Conservation (phyloP, 2,329 filamentous ascomycete species). For the Microdochium bolleyi region DNA sequence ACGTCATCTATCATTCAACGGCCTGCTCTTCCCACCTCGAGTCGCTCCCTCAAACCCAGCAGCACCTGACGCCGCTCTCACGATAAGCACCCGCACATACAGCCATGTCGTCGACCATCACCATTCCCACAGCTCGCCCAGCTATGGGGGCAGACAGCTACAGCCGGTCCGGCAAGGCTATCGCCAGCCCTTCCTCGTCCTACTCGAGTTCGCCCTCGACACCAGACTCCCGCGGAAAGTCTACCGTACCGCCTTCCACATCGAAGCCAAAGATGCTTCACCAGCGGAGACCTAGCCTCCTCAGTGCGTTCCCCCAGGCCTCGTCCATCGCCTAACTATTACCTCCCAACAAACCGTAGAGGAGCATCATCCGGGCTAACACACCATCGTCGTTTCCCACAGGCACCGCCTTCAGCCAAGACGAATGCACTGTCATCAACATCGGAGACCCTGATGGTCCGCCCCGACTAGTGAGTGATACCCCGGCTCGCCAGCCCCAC, state of each 20-base stretch:
- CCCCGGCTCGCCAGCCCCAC: background rate
- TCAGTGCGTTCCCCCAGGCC: slow-evolving; percentile 40
- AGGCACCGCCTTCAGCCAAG: slow-evolving; percentile 66
- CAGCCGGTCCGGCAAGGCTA: slow-evolving; percentile 34
- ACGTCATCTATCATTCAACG: background rate
- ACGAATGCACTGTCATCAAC: slow-evolving; percentile 75
- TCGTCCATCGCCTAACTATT: slow-evolving; percentile 5
- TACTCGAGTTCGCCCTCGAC: slow-evolving; percentile 49
- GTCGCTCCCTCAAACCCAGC: background rate
- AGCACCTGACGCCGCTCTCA: background rate
- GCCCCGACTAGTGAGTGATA: slow-evolving; percentile 55
- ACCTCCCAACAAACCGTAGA: slow-evolving; percentile 6
- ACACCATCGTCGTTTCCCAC: slow-evolving; percentile 17
- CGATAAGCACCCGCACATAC: background rate
- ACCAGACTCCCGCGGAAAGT: slow-evolving; percentile 23
- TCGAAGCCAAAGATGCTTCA: slow-evolving; percentile 37
- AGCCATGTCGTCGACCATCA: slow-evolving; percentile 60
- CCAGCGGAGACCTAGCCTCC: slow-evolving; percentile 50
- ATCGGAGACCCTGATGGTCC: slow-evolving; percentile 68
- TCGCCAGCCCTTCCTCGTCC: slow-evolving; percentile 44
- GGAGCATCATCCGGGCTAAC: slow-evolving; percentile 9
- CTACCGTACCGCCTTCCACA: slow-evolving; percentile 30
- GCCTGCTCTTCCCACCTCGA: background rate
- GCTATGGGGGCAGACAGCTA: slow-evolving; percentile 26
- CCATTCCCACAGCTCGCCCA: slow-evolving; percentile 47